Evolutionary conservation across 179 eudicot species (phyloP).

Genomic region (Camellia oleifera): DNA sequence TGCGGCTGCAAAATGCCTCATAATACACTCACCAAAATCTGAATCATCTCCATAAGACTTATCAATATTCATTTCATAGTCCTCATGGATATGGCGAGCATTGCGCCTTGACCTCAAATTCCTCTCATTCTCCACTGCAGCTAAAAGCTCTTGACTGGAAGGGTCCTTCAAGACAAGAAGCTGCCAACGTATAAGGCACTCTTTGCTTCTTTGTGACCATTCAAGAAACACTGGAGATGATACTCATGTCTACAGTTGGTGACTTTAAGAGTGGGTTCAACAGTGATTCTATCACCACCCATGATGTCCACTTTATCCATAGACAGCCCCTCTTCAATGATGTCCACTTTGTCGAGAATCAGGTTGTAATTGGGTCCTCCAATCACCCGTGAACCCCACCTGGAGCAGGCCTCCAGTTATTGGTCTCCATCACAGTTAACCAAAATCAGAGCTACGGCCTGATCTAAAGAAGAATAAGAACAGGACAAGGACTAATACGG

Average conservation of each 20-base stretch:
- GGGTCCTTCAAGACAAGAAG: no score
- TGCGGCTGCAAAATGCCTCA: slow-evolving; percentile 54
- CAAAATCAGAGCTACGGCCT: background rate
- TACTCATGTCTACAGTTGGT: no score
- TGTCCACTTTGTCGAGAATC: slow-evolving; percentile 19
- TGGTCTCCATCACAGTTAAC: slow-evolving; percentile 18
- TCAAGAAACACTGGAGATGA: no score
- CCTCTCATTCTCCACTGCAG: no score
- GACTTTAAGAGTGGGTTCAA: no score
- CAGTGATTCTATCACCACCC: no score
- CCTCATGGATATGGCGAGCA: slow-evolving; percentile 13
- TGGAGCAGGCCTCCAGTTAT: slow-evolving; percentile 29
- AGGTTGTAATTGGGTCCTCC: slow-evolving; percentile 24
- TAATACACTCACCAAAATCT: slow-evolving; percentile 60
- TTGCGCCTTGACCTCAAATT: no score
- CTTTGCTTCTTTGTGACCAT: no score
- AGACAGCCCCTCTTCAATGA: no score
- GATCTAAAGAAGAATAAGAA: background rate
- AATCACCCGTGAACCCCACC: slow-evolving; percentile 19
- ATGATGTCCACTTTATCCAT: no score
- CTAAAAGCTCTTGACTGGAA: no score
- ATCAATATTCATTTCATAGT: slow-evolving; percentile 34
- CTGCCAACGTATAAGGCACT: no score
- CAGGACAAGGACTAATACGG: background rate
- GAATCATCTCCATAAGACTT: slow-evolving; percentile 45